Evolutionary conservation across 106 monocot species (phyloP).

Genomic region (Dendrobium chrysotoxum): DNA sequence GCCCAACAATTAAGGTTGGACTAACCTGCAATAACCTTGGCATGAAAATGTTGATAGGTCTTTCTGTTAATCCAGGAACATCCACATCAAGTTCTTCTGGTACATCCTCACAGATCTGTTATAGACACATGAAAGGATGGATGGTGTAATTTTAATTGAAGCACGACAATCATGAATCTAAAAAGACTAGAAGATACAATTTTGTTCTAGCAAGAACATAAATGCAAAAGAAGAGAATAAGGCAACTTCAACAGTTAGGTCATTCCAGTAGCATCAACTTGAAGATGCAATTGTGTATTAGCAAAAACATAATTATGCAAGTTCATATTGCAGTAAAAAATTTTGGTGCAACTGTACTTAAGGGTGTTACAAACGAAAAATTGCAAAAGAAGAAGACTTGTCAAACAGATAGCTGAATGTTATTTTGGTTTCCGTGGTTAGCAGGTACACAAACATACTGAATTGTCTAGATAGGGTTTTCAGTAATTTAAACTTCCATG

Average conservation of each 20-base stretch:
- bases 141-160: background rate
- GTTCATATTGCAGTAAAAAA: background rate
- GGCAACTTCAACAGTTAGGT: background rate
- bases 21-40: slow-evolving; percentile 88
- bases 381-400: background rate
- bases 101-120: slow-evolving; percentile 88
- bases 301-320: background rate
- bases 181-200: background rate
- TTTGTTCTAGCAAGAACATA: background rate
- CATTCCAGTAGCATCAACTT: background rate
- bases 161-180: background rate
- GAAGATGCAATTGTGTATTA: too few relatives aligned
- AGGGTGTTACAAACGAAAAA: background rate
- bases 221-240: background rate
- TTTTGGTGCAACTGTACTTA: background rate
- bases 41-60: slow-evolving; percentile 89
- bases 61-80: slow-evolving; percentile 81
- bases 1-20: background rate
- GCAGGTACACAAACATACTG: background rate
- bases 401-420: background rate
- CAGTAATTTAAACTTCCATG: background rate
- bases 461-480: background rate
- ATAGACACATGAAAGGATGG: slow-evolving; percentile 6
- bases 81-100: slow-evolving; percentile 90
- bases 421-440: background rate